Evolutionary conservation across 2,329 filamentous ascomycete genomes (phyloP), one percentile per base, ranked within the genome.

Genomic region (Phoma sp.): DNA sequence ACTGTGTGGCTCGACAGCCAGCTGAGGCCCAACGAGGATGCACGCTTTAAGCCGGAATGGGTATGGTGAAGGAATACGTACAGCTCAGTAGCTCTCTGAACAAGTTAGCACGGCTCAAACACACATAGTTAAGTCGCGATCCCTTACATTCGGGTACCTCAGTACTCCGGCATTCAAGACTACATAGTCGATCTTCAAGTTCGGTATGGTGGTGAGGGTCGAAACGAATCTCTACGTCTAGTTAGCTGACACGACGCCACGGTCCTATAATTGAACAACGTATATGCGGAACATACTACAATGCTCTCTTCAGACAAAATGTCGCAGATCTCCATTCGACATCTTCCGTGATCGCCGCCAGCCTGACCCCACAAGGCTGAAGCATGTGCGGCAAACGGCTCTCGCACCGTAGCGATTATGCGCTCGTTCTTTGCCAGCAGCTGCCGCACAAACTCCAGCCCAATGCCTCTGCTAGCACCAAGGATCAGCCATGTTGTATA

Each of bases 161-260:
- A 84, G 65, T 5, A 85, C 78, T 39, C 83, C 83, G 26, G 83
- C 83, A 71, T 84, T 85, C 47, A 85, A 60, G n/a, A 86, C 77
- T 32, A 83, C 77, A 68, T 80, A 80, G 69, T 84, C 81, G 40
- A 84, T 78, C 53, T 73, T 78, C 42, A 79, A 65, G 51, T 75
- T 75, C 23, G 76, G 73, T 39, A 77, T 74, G 26, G 65, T 61
- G 46, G 72, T 61, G 48, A 82, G 66, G 37, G 77, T 69, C 30
- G 55, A 56, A 25, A 78, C 76, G 62, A 81, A 81, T 63, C 72
- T 74, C 79, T 81, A 61, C 7, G 7, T 21, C 56, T 32, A 49
- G 47, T 57, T 45, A 55, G 33, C 49, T 14, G 18, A 25, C 30
- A 21, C n/a, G n/a, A 17, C 21, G 23, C n/a, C 28, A 48, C 40